phyloP scores from a whole-genome alignment of 1,139 yeast genomes.

The Tardiomyces digboiensis region DNA sequence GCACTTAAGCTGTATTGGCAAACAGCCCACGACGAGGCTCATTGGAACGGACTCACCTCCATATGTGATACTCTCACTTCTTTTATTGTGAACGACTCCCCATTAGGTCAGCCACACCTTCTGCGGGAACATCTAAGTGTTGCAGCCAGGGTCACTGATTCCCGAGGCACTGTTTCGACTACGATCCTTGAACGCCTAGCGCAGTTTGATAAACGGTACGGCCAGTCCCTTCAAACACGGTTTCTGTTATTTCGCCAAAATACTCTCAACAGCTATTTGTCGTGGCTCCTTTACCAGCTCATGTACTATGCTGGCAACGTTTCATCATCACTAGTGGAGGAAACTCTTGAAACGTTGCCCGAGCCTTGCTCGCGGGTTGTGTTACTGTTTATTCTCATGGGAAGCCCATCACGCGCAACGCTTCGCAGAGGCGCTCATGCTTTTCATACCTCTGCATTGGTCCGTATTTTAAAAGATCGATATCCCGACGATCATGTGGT shows the following conservation, averaged over 20 bases:
- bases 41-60: background rate
- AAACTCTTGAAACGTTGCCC: background rate
- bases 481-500: background rate
- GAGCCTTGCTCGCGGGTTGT: background rate
- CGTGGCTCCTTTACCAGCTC: background rate
- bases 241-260: background rate
- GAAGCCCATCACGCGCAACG: background rate
- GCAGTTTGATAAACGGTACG: background rate
- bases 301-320: background rate
- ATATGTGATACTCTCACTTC: background rate
- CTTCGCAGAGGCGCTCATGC: background rate
- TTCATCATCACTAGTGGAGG: background rate
- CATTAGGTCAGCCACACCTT: background rate
- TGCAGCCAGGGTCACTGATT: background rate
- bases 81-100: background rate
- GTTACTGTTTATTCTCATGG: background rate
- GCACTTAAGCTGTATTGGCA: background rate
- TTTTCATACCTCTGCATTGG: background rate
- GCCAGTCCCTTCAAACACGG: background rate
- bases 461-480: background rate
- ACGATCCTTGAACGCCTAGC: background rate
- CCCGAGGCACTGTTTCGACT: background rate
- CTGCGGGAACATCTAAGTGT: background rate
- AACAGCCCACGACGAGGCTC: background rate
- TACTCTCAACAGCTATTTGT: background rate